These are phyloP conservation scores for Tolypocladium tundrense DNA, from an alignment of 2,329 filamentous ascomycete species.

Conservation along the genomic window DNA sequence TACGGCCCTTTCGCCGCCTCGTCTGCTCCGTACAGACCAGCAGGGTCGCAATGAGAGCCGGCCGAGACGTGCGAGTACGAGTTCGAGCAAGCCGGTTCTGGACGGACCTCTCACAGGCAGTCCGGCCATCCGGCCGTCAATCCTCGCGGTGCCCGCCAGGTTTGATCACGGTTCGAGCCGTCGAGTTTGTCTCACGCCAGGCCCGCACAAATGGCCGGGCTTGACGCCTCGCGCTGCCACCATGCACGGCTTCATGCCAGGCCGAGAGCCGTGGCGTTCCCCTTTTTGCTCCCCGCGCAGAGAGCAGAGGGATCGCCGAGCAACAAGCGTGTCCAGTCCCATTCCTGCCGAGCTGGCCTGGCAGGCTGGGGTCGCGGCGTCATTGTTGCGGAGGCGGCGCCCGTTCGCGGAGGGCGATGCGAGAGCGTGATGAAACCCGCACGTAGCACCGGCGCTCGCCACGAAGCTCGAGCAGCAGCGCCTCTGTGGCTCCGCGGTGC, in stretches of 20 bases:
- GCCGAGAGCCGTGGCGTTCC: neutral
- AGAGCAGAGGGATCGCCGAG: neutral
- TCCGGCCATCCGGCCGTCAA: neutral
- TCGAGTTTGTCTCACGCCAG: neutral
- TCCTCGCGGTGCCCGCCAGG: neutral
- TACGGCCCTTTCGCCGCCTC: neutral
- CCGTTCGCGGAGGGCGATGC: neutral
- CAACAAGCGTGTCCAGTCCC: neutral
- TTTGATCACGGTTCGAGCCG: neutral
- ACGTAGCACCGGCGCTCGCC: neutral
- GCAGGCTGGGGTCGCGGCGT: neutral
- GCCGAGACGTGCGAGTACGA: too few relatives aligned
- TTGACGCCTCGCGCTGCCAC: neutral
- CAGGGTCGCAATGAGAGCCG: neutral
- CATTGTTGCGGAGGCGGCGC: neutral
- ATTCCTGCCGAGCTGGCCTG: neutral
- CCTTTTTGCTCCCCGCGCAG: neutral
- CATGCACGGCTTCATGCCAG: neutral
- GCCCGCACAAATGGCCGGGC: neutral
- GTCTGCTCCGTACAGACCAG: neutral
- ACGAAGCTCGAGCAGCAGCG: neutral
- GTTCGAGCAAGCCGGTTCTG: too few relatives aligned
- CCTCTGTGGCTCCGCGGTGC: neutral
- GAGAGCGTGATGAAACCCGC: neutral
- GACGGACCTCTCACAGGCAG: neutral